Evolutionary conservation across 179 eudicot species (phyloP), one percentile per base, ranked within the genome.

Genomic region (Amaranthus tricolor): DNA sequence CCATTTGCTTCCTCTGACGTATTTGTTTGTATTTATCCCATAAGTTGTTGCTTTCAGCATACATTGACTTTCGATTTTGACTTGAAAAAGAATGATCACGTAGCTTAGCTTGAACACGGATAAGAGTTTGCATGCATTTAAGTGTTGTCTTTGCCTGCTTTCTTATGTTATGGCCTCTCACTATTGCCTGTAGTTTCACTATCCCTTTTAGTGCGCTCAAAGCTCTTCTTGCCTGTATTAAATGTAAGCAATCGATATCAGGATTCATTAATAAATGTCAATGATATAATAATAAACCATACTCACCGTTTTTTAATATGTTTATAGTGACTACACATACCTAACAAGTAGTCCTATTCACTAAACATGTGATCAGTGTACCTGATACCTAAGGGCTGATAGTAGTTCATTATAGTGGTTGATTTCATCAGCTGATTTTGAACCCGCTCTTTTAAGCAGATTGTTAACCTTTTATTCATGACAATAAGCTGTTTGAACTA

Each of bases 151-250:
- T 90, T 10, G 90, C 88, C 82, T 87, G 95, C 68, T 80, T 88
- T 59, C 95, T 68, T 11, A 87, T 89, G 71, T 82, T 90, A 63
- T 85, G 85, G 70, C 93, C 97, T 82, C 97, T 85, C 52, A 91
- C 86, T 58, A 91, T 70, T 68, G 97, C 97, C 73, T 91, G 97
- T 64, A 91, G 93, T 84, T 82, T 88, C 73, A 91, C 97, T 20
- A 91, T 88, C 72, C 95, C 97, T 74, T 80, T 86, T 0, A 91
- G 85, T 12, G 91, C 95, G n/a, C 81, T 71, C 20, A 88, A 78
- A 61, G 97, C 97, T 76, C 85, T 83, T 80, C 93, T 87, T 69
- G 97, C 97, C 97, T 90, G 50, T 73, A 74, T 16, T 74, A 58
- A 74, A 53, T 44, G n/a, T 7, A 17, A 31, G 12, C 24, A 24